phyloP scores from a whole-genome alignment of 441 rosid genomes.

The Lepidium campestre region DNA sequence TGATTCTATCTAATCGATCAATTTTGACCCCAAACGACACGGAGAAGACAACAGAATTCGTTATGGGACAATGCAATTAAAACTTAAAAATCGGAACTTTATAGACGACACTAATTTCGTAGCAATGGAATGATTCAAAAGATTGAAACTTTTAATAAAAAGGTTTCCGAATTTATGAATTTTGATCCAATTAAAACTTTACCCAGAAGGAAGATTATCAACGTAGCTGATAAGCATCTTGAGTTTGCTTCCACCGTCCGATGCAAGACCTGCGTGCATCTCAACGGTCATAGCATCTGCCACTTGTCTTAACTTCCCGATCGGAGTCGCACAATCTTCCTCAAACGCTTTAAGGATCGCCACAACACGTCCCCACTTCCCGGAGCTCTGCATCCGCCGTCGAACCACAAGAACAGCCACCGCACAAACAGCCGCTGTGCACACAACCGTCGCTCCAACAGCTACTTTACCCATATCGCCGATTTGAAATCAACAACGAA shows the following conservation, averaged over 20 bases:
- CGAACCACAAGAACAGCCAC: conserved; percentile 32
- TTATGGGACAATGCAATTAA: background rate
- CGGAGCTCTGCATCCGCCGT: conserved; percentile 40
- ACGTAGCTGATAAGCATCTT: conserved; percentile 66
- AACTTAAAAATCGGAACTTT: background rate
- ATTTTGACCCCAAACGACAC: background rate
- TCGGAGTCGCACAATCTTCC: conserved; percentile 49
- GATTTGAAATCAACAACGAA: background rate
- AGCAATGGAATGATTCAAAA: background rate
- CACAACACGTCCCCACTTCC: conserved; percentile 44
- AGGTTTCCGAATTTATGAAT: background rate
- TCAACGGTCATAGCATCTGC: conserved; percentile 65
- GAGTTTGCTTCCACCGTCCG: conserved; percentile 63
- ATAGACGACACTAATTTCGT: background rate
- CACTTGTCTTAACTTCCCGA: conserved; percentile 37
- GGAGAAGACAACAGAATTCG: background rate
- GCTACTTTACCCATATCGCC: conserved; percentile 44
- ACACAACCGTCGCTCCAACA: conserved; percentile 31
- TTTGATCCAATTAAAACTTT: background rate
- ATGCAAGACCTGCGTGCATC: conserved; percentile 70
- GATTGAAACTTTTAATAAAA: background rate
- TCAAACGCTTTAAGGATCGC: conserved; percentile 53
- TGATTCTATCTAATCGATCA: background rate
- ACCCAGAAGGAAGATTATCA: conserved; percentile 66
- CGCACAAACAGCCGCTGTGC: conserved; percentile 33